phyloP scores from a whole-genome alignment of 768 basidiomycete genomes.

The Kwoniella shandongensis region DNA sequence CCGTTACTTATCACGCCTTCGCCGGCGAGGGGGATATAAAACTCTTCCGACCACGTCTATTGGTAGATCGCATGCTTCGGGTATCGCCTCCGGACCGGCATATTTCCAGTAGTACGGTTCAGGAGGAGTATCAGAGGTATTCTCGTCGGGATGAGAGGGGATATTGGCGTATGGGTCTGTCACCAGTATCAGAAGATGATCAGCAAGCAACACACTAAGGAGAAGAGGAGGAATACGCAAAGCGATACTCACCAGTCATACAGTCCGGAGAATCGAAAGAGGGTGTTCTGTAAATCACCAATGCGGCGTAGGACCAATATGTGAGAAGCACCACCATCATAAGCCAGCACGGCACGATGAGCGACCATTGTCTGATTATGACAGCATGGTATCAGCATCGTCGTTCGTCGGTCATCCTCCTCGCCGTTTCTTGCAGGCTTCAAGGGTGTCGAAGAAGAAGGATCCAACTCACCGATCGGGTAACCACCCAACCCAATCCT shows the following conservation, averaged over 20 bases:
- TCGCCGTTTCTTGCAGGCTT: neutral
- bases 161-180: conserved; percentile 30
- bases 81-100: conserved; percentile 13
- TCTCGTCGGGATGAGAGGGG: neutral
- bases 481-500: conserved; percentile 43
- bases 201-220: neutral
- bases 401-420: neutral
- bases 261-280: conserved; percentile 30
- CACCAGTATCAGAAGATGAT: neutral
- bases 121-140: no score
- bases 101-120: conserved; percentile 32
- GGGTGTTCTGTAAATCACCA: conserved; percentile 46
- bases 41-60: conserved; percentile 39
- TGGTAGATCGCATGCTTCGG: conserved; percentile 36
- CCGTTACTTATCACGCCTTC: neutral
- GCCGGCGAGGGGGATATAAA: conserved; percentile 24
- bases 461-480: conserved; percentile 41
- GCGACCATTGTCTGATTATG: conserved; percentile 46
- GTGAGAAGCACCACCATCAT: conserved; percentile 50
- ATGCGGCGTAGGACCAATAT: conserved; percentile 43
- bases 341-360: conserved; percentile 47
- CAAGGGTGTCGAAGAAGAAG: neutral
- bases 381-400: neutral
- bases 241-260: conserved; percentile 39
- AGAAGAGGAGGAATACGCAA: neutral